Percentiles rank a stretch among this genome's conserved stretches.
Evolutionary conservation across 345 rosid genomes (phyloP).

Genomic region (Citrus mangshanensis): DNA sequence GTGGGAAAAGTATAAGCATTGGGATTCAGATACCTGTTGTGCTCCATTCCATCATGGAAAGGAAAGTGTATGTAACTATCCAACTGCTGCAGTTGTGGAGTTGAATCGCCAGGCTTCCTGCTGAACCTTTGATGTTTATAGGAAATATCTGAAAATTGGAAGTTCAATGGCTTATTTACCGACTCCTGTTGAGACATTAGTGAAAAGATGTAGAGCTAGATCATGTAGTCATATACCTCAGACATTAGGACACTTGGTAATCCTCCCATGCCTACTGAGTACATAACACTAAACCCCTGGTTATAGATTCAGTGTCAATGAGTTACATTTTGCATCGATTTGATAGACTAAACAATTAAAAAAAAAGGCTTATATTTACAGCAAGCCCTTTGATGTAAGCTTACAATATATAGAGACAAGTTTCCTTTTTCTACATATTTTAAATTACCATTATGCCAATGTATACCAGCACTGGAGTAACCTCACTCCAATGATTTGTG

Average conservation of each 20-base stretch:
- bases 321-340: no score
- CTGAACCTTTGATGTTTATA: background rate
- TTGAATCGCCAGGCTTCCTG: background rate
- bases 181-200: background rate
- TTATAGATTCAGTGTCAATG: background rate
- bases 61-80: slow-evolving; percentile 43
- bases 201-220: background rate
- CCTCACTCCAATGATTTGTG: slow-evolving; percentile 8
- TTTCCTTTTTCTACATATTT: no score
- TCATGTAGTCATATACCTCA: background rate
- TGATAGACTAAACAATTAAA: no score
- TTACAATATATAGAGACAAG: no score
- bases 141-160: slow-evolving; percentile 2
- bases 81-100: slow-evolving; percentile 15
- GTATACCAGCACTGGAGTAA: slow-evolving; percentile 24
- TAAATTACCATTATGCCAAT: slow-evolving; percentile 17
- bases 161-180: background rate
- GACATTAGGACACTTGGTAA: slow-evolving; percentile 11
- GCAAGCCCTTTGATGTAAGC: no score
- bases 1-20: no score
- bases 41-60: slow-evolving; percentile 52
- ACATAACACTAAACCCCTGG: slow-evolving; percentile 12
- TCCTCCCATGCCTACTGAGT: slow-evolving; percentile 18
- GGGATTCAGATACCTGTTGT: slow-evolving; percentile 31
- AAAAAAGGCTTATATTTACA: no score